Base-by-base conservation (phyloP, 352 stramenopile genomes). In the Globisporangium carolinianum region DNA sequence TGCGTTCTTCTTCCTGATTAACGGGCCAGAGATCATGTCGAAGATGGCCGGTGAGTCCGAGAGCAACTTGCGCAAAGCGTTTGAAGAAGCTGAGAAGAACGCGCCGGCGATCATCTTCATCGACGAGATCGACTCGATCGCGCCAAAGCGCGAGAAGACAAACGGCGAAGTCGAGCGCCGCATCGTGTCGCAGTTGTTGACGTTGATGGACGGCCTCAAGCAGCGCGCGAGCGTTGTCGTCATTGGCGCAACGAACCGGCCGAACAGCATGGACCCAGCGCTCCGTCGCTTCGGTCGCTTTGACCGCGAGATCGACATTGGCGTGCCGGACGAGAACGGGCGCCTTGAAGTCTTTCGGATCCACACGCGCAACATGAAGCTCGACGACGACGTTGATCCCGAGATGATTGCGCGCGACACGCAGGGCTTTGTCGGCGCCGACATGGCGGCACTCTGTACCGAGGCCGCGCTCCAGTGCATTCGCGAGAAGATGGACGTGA, bases 21-120 rank as follows among this genome's bases (percentile, higher is more conserved):
- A 99, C 72, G 97, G 96, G n/a, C 97, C 97, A 0, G 97, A 99
- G 69, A 99, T 99, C 79, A 99, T 99, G 97, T 98, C 86, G 41
- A 99, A 98, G 74, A 97, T 97, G 91, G 87, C 90, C 2, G 93
- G 93, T 51, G 93, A 98, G 66, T 95, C 79, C 0, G 91, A 98
- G 65, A 91, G 71, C 57, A 97, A 97, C 72, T 53, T 97, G 55
- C 86, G 97, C 46, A 98, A 98, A 72, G 96, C 97, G 8, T 99
- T 99, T 61, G 95, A 99, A 67, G 95, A 99, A 72, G 97, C 97
- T 0, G 96, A 99, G 78, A 99, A 99, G 85, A 99, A 99, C 72
- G 95, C 96, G 3, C 97, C 97, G 18, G 91, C 96, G n/a, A 99
- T 99, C 71, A 99, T 99, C 64, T 99, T 99, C 68, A 99, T 99